These are phyloP conservation scores for Penicillium arizonense DNA, from an alignment of 495 filamentous ascomycete genomes.

Conservation along the genomic window DNA sequence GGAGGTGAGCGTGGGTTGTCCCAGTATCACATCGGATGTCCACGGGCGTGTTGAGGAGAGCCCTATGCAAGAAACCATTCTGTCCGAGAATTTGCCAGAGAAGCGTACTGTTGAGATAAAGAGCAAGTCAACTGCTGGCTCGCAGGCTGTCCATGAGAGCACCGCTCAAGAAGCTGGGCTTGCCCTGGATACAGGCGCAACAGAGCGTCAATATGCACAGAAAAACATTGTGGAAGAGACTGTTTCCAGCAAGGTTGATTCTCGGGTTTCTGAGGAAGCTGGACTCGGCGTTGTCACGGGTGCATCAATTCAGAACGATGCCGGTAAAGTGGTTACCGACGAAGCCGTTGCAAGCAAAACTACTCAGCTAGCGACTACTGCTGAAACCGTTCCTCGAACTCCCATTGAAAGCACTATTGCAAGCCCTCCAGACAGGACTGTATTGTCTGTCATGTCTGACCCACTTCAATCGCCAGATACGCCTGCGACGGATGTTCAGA, in stretches of 20 bases:
- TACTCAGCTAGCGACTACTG: too few species aligned
- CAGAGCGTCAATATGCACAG: not conserved
- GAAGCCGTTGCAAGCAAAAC: too few species aligned
- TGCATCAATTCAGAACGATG: too few species aligned
- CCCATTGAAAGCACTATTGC: not conserved
- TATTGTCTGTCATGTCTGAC: not conserved
- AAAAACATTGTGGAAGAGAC: not conserved
- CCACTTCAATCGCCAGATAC: not conserved
- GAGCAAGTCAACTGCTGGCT: not conserved
- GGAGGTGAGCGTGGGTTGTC: slow-evolving; percentile 16
- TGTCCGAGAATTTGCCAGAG: not conserved
- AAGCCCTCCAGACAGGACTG: not conserved
- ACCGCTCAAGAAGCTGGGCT: not conserved
- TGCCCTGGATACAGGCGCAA: not conserved
- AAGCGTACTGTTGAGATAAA: not conserved
- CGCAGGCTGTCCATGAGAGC: not conserved
- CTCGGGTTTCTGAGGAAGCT: not conserved
- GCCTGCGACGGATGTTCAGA: not conserved
- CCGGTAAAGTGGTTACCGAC: too few species aligned
- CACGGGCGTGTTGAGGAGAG: not conserved
- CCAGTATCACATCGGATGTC: slow-evolving; percentile 14
- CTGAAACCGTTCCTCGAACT: too few species aligned
- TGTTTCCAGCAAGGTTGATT: not conserved
- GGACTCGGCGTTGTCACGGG: too few species aligned
- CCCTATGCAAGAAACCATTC: not conserved